Percentiles rank a stretch among this genome's conserved stretches.
Evolutionary conservation across 306 rosid species (phyloP).

Genomic region (Dryas drummondii): DNA sequence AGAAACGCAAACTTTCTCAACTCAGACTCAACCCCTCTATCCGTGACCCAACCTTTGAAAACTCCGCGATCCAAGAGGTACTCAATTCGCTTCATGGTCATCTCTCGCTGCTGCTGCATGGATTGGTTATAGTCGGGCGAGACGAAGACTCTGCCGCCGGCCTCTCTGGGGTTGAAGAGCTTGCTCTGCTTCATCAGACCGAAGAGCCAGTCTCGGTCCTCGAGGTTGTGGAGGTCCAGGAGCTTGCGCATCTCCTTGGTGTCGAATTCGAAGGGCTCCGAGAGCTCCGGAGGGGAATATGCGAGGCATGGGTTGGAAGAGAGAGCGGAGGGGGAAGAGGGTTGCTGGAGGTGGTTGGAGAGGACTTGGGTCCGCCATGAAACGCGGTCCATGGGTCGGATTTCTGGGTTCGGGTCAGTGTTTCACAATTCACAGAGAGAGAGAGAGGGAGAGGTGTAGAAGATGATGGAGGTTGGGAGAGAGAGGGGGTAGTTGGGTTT

Average conservation of each 20-base stretch:
- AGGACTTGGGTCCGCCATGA: constrained; percentile 43
- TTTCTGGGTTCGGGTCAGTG: too few species aligned
- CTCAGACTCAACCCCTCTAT: constrained; percentile 43
- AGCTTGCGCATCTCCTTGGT: constrained; percentile 54
- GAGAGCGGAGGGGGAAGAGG: constrained; percentile 26
- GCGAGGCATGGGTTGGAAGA: constrained; percentile 38
- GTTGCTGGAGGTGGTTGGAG: constrained; percentile 34
- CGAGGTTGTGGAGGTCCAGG: constrained; percentile 65
- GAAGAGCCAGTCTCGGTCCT: constrained; percentile 77
- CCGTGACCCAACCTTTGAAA: constrained; percentile 71
- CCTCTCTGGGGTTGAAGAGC: constrained; percentile 56
- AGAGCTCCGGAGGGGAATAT: constrained; percentile 49
- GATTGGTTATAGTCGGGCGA: constrained; percentile 74
- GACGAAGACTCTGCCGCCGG: constrained; percentile 56
- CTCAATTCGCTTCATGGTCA: constrained; percentile 72
- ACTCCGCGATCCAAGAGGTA: constrained; percentile 63
- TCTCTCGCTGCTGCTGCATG: constrained; percentile 81
- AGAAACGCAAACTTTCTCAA: constrained; percentile 55
- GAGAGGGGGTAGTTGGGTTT: too few species aligned
- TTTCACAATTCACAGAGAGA: neutral
- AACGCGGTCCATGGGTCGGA: too few species aligned
- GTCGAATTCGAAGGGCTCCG: constrained; percentile 41
- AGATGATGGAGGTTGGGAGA: too few species aligned
- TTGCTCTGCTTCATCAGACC: constrained; percentile 58
- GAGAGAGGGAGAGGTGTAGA: too few species aligned